phyloP scores from a whole-genome alignment of 345 rosid genomes.

The Odontarrhena argentea region DNA sequence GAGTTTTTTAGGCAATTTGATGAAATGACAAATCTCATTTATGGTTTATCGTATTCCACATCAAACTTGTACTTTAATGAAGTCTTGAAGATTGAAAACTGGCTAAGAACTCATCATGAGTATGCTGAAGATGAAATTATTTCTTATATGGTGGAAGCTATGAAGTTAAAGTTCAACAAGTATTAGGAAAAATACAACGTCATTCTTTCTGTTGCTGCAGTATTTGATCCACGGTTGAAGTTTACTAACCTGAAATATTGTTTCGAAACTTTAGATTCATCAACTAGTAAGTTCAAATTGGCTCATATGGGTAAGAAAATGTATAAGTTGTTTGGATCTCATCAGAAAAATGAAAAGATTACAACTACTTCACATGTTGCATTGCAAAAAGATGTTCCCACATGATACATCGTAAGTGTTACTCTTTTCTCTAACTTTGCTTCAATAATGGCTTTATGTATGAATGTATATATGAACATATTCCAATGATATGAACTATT shows the following conservation, averaged over 20 bases:
- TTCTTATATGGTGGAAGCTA: not conserved
- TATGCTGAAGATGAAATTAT: not conserved
- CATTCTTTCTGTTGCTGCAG: not conserved
- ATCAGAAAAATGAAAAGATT: too few relatives aligned
- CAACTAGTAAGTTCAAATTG: not conserved
- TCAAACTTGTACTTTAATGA: not conserved
- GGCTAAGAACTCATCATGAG: not conserved
- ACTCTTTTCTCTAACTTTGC: too few relatives aligned
- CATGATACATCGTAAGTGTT: too few relatives aligned
- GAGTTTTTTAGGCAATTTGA: not conserved
- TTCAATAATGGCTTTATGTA: too few relatives aligned
- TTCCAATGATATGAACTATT: too few relatives aligned
- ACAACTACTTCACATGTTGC: too few relatives aligned
- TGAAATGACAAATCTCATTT: constrained; percentile 4
- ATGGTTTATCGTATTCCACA: not conserved
- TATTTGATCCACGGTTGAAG: constrained; percentile 1
- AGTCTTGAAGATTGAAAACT: not conserved
- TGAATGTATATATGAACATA: too few relatives aligned
- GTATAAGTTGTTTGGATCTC: not conserved
- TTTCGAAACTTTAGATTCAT: not conserved
- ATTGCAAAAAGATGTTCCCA: too few relatives aligned
- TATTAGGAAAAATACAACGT: not conserved
- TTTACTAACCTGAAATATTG: not conserved
- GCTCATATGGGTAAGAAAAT: not conserved
- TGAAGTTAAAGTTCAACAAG: not conserved